These are phyloP conservation scores for Orbilia ellipsospora DNA, from an alignment of 2,329 filamentous ascomycete species.

Conservation along the genomic window DNA sequence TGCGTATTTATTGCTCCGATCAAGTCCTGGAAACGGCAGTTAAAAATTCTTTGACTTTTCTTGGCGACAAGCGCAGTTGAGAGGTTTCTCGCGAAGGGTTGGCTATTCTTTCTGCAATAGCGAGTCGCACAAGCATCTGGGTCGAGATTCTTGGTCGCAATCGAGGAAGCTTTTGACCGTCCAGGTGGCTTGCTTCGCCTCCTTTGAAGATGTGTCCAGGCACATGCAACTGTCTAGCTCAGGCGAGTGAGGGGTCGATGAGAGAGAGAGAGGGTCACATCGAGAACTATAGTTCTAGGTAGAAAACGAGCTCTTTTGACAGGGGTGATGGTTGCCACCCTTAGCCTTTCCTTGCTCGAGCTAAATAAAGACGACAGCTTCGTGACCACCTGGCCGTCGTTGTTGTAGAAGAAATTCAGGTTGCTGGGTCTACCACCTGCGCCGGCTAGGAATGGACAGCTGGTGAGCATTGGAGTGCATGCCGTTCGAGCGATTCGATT, in stretches of 20 bases:
- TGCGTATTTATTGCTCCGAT: too few relatives aligned
- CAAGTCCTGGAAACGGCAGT: too few relatives aligned
- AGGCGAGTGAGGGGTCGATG: constrained; percentile 3
- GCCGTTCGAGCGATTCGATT: neutral
- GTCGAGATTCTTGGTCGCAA: neutral
- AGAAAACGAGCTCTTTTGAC: neutral
- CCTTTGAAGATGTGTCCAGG: constrained; percentile 1
- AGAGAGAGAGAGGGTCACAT: constrained; percentile 43
- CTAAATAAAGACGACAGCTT: constrained; percentile 20
- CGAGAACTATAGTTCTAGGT: neutral
- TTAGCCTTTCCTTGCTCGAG: constrained; percentile 6
- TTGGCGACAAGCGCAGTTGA: neutral
- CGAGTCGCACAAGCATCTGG: too few relatives aligned
- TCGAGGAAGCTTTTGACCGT: neutral
- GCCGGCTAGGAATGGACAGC: constrained; percentile 6
- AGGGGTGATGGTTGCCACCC: constrained; percentile 1
- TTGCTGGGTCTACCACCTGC: neutral
- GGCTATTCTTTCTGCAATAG: too few relatives aligned
- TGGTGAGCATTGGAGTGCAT: neutral
- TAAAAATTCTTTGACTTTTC: too few relatives aligned
- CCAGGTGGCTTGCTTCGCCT: constrained; percentile 8
- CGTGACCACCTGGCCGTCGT: neutral
- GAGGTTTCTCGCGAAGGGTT: neutral
- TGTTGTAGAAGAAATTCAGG: constrained; percentile 1
- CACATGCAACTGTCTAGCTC: constrained; percentile 11